Percentiles rank a stretch among this genome's conserved stretches.
Conservation (phyloP, 2,329 filamentous ascomycete genomes). For the Fusarium torulosum region DNA sequence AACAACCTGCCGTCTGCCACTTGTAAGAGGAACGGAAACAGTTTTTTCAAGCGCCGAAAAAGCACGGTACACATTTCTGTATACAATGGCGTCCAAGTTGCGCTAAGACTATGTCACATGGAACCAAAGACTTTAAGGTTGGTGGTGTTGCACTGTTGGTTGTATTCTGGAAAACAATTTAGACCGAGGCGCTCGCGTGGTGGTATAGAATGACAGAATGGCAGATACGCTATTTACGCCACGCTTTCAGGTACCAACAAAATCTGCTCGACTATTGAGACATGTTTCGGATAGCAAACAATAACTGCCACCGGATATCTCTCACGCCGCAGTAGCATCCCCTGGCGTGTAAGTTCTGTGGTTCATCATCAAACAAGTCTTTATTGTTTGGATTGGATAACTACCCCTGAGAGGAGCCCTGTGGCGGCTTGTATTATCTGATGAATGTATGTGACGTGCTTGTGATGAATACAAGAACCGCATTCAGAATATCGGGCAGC, state of each 20-base stretch:
- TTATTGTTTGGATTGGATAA: not conserved
- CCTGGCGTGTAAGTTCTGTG: not conserved
- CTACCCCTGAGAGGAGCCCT: not conserved
- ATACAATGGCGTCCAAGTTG: not conserved
- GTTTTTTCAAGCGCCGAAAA: not conserved
- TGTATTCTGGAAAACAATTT: not conserved
- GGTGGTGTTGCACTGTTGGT: not conserved
- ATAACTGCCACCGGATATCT: not conserved
- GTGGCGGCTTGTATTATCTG: not conserved
- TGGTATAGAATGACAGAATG: not conserved
- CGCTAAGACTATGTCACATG: not conserved
- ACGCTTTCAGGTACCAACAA: not conserved
- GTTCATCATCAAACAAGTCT: not conserved
- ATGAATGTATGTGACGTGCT: not conserved
- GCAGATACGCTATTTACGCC: not conserved
- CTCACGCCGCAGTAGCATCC: not conserved
- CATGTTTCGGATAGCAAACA: not conserved
- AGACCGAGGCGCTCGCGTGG: not conserved
- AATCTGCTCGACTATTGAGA: not conserved
- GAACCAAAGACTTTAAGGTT: not conserved
- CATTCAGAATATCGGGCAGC: not conserved
- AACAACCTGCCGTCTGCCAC: not conserved
- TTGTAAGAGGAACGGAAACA: not conserved
- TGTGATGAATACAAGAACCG: not conserved
- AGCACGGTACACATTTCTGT: not conserved